A percentile compares a stretch with the other conserved stretches of the same genome.
Evolutionary conservation across 805 yeast species (phyloP).

Genomic region (Kuraishia floccosa): DNA sequence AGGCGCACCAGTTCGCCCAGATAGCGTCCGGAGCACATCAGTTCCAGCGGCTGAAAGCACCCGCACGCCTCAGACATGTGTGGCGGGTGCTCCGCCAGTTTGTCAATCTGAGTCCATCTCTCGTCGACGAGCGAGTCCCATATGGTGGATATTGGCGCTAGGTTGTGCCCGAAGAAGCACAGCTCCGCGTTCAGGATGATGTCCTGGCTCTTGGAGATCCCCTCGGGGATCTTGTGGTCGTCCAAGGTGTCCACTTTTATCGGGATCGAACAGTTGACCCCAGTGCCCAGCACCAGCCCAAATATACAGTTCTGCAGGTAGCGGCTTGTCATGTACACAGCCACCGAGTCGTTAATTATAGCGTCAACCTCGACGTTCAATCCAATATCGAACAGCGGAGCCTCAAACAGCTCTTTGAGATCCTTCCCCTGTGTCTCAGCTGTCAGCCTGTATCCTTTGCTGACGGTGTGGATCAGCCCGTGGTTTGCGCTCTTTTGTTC

Average conservation of each 20-base stretch:
- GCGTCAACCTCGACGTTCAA: conserved; percentile 25
- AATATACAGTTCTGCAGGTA: conserved; percentile 22
- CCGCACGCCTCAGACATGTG: conserved; percentile 14
- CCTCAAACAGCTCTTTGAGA: conserved; percentile 28
- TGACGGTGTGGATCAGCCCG: conserved; percentile 37
- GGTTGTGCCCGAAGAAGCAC: conserved; percentile 38
- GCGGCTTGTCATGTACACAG: conserved; percentile 46
- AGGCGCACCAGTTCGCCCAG: conserved; percentile 41
- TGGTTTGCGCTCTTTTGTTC: conserved; percentile 26
- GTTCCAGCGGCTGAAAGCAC: conserved; percentile 45
- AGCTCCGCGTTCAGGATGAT: conserved; percentile 37
- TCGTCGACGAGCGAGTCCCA: conserved; percentile 27
- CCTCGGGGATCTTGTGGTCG: conserved; percentile 7
- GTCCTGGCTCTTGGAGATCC: conserved; percentile 7
- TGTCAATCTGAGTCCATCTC: conserved; percentile 10
- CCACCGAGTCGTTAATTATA: conserved; percentile 55
- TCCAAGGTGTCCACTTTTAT: conserved; percentile 4
- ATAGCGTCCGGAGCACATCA: conserved; percentile 44
- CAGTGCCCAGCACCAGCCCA: conserved; percentile 62
- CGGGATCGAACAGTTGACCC: conserved; percentile 43
- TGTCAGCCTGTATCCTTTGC: conserved; percentile 47
- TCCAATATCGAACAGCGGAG: conserved; percentile 13
- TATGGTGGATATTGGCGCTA: conserved; percentile 20
- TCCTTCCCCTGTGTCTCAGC: conserved; percentile 29
- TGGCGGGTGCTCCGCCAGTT: conserved; percentile 3